A percentile compares a stretch with the other conserved stretches of the same genome.
Conservation (phyloP, 768 basidiomycete genomes). For the Coprinopsis sp. region DNA sequence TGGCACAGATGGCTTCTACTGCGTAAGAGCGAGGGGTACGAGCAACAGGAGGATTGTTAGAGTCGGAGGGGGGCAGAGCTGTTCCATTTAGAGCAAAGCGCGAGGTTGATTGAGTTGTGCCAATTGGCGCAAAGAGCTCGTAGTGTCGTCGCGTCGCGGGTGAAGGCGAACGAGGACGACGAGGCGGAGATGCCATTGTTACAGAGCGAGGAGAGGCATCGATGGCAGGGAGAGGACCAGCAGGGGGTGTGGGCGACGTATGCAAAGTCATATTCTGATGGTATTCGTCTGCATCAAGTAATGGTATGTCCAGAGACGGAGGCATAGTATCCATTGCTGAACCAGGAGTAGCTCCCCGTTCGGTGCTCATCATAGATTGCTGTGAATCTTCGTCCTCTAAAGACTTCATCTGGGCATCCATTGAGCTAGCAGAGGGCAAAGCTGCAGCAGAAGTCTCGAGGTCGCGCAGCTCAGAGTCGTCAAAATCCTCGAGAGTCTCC, state of each 20-base stretch:
- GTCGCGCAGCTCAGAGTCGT: slow-evolving; percentile 19
- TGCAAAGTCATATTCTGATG: not conserved
- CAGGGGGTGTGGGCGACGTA: not conserved
- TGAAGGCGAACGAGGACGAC: slow-evolving; percentile 27
- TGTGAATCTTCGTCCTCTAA: not conserved
- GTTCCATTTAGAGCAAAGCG: slow-evolving; percentile 1
- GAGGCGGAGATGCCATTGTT: slow-evolving; percentile 15
- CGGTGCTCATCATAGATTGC: not conserved
- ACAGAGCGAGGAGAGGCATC: slow-evolving; percentile 1
- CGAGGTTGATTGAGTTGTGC: not conserved
- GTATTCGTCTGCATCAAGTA: not conserved
- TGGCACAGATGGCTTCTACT: slow-evolving; percentile 87
- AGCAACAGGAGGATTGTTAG: not conserved
- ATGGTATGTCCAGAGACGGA: not conserved
- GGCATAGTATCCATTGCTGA: not conserved
- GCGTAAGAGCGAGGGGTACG: slow-evolving; percentile 61
- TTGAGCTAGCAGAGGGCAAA: not conserved
- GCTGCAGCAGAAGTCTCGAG: slow-evolving; percentile 5
- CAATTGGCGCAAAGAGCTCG: slow-evolving; percentile 46
- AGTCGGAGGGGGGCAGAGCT: not conserved
- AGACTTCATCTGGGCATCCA: not conserved
- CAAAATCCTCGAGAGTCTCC: slow-evolving; percentile 22
- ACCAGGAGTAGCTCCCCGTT: not conserved
- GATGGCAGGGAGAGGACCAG: no score
- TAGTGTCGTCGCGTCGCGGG: slow-evolving; percentile 29